Evolutionary conservation across 2,329 filamentous ascomycete genomes (phyloP).

Genomic region (Polytolypa hystricis): DNA sequence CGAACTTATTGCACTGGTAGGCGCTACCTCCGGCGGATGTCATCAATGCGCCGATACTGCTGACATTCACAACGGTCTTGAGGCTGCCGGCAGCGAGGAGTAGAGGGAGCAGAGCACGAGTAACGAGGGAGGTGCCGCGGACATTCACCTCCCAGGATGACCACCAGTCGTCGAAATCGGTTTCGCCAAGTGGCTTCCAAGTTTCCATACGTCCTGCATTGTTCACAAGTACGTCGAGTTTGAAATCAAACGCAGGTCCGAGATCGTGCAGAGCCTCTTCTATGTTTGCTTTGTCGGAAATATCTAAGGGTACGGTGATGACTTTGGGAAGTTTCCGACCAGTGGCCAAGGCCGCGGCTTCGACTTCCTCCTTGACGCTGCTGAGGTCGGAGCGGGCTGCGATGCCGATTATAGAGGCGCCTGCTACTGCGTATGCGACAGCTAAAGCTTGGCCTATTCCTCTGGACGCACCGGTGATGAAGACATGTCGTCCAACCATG

Average conservation of each 20-base stretch:
- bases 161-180: slow-evolving; percentile 31
- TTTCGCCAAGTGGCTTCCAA: slow-evolving; percentile 20
- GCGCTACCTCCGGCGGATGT: slow-evolving; percentile 26
- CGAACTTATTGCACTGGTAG: slow-evolving; percentile 42
- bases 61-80: slow-evolving; percentile 40
- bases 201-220: slow-evolving; percentile 32
- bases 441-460: slow-evolving; percentile 46
- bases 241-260: slow-evolving; percentile 24
- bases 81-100: slow-evolving; percentile 17
- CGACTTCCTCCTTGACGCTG: slow-evolving; percentile 26
- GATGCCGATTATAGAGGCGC: slow-evolving; percentile 42
- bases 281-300: slow-evolving; percentile 30
- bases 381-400: slow-evolving; percentile 41
- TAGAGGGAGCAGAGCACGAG: slow-evolving; percentile 38
- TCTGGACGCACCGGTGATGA: slow-evolving; percentile 47
- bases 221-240: slow-evolving; percentile 39
- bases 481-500: slow-evolving; percentile 32
- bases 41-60: slow-evolving; percentile 32
- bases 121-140: slow-evolving; percentile 36
- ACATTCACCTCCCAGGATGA: slow-evolving; percentile 40
- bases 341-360: slow-evolving; percentile 24
- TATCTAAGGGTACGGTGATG: slow-evolving; percentile 33
- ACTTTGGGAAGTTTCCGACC: slow-evolving; percentile 30
- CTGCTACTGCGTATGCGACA: slow-evolving; percentile 45
- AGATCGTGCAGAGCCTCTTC: too few relatives aligned